Conservation (phyloP, 2,329 filamentous ascomycete species). For the Dothideomycetes sp. region DNA sequence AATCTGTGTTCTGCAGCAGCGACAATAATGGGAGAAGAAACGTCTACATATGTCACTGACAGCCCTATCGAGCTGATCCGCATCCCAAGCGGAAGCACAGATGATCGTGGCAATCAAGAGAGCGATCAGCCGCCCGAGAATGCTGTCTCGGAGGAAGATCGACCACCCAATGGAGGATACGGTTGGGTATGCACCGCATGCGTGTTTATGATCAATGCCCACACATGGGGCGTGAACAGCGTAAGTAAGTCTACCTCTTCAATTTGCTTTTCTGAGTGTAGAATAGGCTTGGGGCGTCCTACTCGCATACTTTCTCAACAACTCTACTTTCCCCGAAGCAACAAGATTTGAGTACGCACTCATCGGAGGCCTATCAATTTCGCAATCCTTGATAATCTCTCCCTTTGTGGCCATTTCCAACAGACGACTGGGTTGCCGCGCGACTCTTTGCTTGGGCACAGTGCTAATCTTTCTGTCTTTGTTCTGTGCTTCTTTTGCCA, state of each 20-base stretch:
- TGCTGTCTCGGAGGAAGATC: conserved; percentile 16
- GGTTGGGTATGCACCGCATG: conserved; percentile 40
- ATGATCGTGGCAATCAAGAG: no score
- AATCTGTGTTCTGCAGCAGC: no score
- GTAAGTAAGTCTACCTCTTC: conserved; percentile 31
- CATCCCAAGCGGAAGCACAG: no score
- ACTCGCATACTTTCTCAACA: conserved; percentile 59
- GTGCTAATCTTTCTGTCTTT: conserved; percentile 51
- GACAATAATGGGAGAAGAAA: no score
- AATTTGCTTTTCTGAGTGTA: no score
- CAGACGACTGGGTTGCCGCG: conserved; percentile 48
- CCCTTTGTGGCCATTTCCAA: conserved; percentile 52
- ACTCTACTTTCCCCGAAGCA: conserved; percentile 48
- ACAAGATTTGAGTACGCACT: conserved; percentile 59
- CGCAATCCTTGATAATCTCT: conserved; percentile 52
- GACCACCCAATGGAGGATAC: conserved; percentile 49
- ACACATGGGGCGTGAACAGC: conserved; percentile 35
- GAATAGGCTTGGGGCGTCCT: no score
- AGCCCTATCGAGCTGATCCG: no score
- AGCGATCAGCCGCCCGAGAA: conserved; percentile 5
- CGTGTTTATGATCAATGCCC: conserved; percentile 29
- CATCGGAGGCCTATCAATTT: conserved; percentile 59
- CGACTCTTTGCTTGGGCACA: conserved; percentile 53
- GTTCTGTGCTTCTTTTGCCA: conserved; percentile 57
- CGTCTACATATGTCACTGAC: no score